These are phyloP conservation scores for Prillingera fragicola DNA, from an alignment of 1,284 basidiomycete species.

Conservation along the genomic window DNA sequence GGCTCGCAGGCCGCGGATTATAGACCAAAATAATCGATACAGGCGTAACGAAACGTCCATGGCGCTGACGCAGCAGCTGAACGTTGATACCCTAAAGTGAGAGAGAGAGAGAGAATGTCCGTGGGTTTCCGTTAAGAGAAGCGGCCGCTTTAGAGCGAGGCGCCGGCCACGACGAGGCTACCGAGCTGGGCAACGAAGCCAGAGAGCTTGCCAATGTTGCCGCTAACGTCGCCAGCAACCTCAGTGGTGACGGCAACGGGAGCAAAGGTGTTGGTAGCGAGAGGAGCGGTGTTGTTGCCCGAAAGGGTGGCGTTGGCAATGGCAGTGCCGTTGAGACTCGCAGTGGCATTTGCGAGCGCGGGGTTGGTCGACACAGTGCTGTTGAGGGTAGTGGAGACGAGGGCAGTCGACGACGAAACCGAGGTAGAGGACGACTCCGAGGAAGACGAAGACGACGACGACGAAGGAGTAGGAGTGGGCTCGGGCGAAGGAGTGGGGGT, in stretches of 20 bases:
- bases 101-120: background rate
- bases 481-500: slow-evolving; percentile 22
- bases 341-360: slow-evolving; percentile 5
- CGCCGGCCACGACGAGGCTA: slow-evolving; percentile 36
- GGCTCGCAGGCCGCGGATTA: slow-evolving; percentile 1
- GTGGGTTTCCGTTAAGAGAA: too few species aligned
- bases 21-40: slow-evolving; percentile 10
- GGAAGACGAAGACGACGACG: slow-evolving; percentile 25
- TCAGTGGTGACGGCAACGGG: slow-evolving; percentile 6
- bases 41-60: background rate
- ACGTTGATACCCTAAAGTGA: background rate
- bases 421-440: slow-evolving; percentile 33
- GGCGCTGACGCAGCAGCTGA: too few species aligned
- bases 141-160: slow-evolving; percentile 4
- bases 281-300: background rate
- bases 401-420: slow-evolving; percentile 18
- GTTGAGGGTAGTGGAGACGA: slow-evolving; percentile 1
- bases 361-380: slow-evolving; percentile 13
- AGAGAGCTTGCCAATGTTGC: slow-evolving; percentile 35
- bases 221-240: slow-evolving; percentile 3
- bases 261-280: slow-evolving; percentile 1
- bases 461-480: slow-evolving; percentile 24
- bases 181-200: slow-evolving; percentile 36
- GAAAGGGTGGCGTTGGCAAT: slow-evolving; percentile 10
- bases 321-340: background rate